phyloP scores from a whole-genome alignment of 2,329 filamentous ascomycete genomes.

The Diplodia mutila region DNA sequence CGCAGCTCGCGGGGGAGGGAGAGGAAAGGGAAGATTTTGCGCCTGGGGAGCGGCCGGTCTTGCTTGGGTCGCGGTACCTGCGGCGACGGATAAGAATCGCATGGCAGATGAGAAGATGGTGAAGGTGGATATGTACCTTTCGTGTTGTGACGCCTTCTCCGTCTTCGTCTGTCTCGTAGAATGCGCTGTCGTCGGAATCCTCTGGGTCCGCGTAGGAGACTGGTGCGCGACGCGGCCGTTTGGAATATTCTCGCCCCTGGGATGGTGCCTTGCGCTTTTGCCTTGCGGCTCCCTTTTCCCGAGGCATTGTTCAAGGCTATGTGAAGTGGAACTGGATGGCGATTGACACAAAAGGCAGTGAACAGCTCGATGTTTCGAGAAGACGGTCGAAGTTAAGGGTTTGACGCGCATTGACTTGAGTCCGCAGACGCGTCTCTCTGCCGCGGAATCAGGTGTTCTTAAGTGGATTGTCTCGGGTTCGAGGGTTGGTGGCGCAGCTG shows the following conservation, averaged over 20 bases:
- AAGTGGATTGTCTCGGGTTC: background rate
- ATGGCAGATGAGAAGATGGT: background rate
- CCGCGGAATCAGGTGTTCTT: constrained; percentile 11
- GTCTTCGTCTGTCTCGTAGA: constrained; percentile 5
- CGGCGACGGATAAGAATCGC: background rate
- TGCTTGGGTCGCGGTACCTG: background rate
- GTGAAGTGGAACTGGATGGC: background rate
- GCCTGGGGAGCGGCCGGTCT: constrained; percentile 33
- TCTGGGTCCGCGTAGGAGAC: constrained; percentile 9
- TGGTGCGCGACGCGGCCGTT: background rate
- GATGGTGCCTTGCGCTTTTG: background rate
- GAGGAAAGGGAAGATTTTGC: constrained; percentile 41
- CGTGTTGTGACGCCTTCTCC: background rate
- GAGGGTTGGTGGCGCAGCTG: background rate
- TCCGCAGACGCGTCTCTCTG: background rate
- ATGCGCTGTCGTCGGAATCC: constrained; percentile 6
- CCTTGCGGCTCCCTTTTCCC: background rate
- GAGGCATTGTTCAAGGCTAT: background rate
- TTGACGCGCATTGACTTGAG: background rate
- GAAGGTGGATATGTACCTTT: background rate
- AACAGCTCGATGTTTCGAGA: background rate
- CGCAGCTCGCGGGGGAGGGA: constrained; percentile 41
- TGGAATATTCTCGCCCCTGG: background rate
- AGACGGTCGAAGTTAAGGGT: background rate
- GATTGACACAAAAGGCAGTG: background rate